Conservation (phyloP, 73 alveolate species). For the Paramecium caudatum region DNA sequence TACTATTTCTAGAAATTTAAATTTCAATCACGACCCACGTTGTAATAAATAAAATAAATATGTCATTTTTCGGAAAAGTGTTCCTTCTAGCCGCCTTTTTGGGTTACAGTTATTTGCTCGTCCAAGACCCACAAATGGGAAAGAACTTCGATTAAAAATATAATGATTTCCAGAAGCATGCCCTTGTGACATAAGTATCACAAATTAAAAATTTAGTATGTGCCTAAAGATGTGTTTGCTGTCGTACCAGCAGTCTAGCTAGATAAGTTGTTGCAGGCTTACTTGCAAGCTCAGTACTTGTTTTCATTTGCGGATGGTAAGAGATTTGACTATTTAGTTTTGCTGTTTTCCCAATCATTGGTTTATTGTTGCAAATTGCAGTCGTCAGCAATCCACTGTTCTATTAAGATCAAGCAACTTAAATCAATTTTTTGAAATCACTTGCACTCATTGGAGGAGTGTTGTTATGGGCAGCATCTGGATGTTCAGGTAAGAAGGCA, state of each 20-base stretch:
- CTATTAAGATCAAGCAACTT: not conserved
- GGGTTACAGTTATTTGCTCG: conserved; percentile 19
- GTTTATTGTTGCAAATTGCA: conserved; percentile 24
- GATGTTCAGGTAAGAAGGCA: not conserved
- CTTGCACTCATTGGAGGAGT: conserved; percentile 9
- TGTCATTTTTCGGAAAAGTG: conserved; percentile 67
- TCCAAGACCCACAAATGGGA: not conserved
- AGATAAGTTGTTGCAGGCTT: conserved; percentile 49
- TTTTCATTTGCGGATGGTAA: conserved; percentile 52
- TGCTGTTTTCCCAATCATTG: conserved; percentile 47
- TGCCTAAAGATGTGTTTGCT: not conserved
- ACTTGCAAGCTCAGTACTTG: not conserved
- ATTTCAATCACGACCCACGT: conserved; percentile 7
- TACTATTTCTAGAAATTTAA: not conserved
- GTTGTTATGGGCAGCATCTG: conserved; percentile 42
- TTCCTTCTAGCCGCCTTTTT: not conserved
- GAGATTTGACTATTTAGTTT: not conserved
- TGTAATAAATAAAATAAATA: conserved; percentile 33
- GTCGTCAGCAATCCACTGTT: conserved; percentile 36
- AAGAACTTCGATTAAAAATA: not conserved
- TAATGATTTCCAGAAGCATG: not conserved
- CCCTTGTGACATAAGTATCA: not conserved
- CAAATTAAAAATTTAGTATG: not conserved
- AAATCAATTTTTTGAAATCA: not conserved
- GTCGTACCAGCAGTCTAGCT: conserved; percentile 14